Conservation (phyloP, 441 rosid genomes). For the Populus hybrid region DNA sequence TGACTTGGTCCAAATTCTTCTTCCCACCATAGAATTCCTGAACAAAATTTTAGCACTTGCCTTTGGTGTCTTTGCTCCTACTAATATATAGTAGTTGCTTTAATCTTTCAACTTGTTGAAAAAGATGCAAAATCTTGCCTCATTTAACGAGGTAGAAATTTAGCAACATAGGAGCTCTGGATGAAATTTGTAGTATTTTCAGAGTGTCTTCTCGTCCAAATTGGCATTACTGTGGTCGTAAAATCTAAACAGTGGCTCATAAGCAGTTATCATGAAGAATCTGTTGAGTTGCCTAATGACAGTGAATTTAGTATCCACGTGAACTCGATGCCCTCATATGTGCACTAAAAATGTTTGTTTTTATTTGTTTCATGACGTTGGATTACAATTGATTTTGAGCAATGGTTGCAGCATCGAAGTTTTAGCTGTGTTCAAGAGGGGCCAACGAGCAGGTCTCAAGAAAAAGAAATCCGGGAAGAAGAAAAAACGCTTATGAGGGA, state of each 20-base stretch:
- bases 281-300: not conserved
- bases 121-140: not conserved
- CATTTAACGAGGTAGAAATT: not conserved
- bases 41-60: not conserved
- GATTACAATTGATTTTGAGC: constrained; percentile 16
- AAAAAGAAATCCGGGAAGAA: constrained; percentile 74
- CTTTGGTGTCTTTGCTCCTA: not conserved
- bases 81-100: not conserved
- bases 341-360: not conserved
- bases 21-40: no score
- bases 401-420: constrained; percentile 78
- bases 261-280: not conserved
- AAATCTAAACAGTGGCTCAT: not conserved
- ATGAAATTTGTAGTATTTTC: not conserved
- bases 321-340: not conserved
- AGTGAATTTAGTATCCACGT: not conserved
- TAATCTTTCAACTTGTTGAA: not conserved
- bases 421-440: constrained; percentile 76
- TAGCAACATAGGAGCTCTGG: not conserved
- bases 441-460: constrained; percentile 37
- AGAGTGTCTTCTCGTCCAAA: not conserved
- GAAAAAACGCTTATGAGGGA: constrained; percentile 28
- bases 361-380: not conserved
- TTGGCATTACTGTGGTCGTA: not conserved
- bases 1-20: no score